Base-by-base conservation (phyloP, 441 rosid species). In the Populus hybrid region DNA sequence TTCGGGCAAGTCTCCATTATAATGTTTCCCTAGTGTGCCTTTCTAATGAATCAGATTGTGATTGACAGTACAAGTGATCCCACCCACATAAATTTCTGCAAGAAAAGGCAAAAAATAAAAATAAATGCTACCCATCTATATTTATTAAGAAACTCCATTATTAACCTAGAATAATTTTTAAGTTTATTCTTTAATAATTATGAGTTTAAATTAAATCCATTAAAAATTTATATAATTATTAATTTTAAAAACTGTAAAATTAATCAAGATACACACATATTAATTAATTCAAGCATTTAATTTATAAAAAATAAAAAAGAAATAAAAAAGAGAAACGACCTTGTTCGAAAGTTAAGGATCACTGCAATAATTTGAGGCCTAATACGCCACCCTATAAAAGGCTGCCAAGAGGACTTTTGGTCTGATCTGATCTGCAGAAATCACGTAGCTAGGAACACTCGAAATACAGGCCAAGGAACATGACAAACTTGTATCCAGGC, bases 201-300 rank as follows among this genome's bases (percentile, higher is more conserved):
- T 6, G 0, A 6, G 2, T 34, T 34, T 6, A 0, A 6, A 0
- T 34, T 0, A 6, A 6, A 34, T 0, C 0, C 0, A 34, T 34
- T 6, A 34, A 34, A 34, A 1, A 34, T 0, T 34, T 34, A 34
- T 0, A 34, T 34, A 1, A 6, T 6, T 5, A 34, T 34, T 34
- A 34, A 34, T 6, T 34, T 34, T 34, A 34, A 34, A 34, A 5
- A 5, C 0, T 1, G 1, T 34, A 34, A 32, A 34, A 34, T 34
- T 34, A 34, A 34, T 34, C 0, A 34, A 34, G 0, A 34, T 6
- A 1, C 1, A 34, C 0, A 6, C 0, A 34, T 26, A 26, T 26
- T 26, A 34, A 34, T 0, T 34, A 6, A 1, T 0, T 0, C 3
- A 28, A 28, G 0, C 3, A 28, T 28, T 28, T 28, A 28, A 28